A percentile compares a stretch with the other conserved stretches of the same genome.
Evolutionary conservation across 192 early-diverging fungal species (phyloP).

Genomic region (Rhizoclosmatium sp.): DNA sequence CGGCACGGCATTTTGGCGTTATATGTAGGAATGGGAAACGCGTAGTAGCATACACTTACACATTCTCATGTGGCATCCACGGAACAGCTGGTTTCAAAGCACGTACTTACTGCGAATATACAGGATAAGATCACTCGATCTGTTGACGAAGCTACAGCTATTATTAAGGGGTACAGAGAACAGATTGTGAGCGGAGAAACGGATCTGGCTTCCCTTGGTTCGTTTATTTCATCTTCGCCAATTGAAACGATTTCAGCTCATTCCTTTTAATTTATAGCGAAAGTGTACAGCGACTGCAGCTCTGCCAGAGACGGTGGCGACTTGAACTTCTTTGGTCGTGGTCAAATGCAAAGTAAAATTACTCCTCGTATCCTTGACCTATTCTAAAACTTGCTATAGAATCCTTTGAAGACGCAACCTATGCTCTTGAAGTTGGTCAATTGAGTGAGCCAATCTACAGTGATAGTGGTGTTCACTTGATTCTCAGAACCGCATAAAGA

Average conservation of each 20-base stretch:
- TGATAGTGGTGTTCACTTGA: constrained; percentile 94
- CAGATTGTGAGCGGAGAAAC: constrained; percentile 70
- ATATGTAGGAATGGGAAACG: no score
- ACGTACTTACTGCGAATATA: background rate
- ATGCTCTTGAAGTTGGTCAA: constrained; percentile 83
- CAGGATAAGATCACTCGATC: constrained; percentile 86
- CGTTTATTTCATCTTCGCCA: background rate
- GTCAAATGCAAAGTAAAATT: constrained; percentile 82
- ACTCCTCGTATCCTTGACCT: background rate
- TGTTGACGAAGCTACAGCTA: constrained; percentile 81
- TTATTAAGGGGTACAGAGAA: constrained; percentile 61
- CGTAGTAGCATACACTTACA: no score
- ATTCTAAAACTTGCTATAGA: constrained; percentile 35
- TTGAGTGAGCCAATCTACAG: constrained; percentile 82
- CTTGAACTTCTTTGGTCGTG: constrained; percentile 84
- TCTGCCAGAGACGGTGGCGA: constrained; percentile 90
- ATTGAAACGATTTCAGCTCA: background rate
- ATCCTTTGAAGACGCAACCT: constrained; percentile 89
- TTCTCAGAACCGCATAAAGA: constrained; percentile 83
- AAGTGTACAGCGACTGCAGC: constrained; percentile 87
- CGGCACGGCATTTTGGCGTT: no score
- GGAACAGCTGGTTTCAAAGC: no score
- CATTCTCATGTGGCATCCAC: no score
- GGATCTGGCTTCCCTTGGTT: constrained; percentile 67
- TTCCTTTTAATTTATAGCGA: constrained; percentile 50